Evolutionary conservation across 1,284 basidiomycete genomes (phyloP).

Genomic region (Moesziomyces antarcticus): DNA sequence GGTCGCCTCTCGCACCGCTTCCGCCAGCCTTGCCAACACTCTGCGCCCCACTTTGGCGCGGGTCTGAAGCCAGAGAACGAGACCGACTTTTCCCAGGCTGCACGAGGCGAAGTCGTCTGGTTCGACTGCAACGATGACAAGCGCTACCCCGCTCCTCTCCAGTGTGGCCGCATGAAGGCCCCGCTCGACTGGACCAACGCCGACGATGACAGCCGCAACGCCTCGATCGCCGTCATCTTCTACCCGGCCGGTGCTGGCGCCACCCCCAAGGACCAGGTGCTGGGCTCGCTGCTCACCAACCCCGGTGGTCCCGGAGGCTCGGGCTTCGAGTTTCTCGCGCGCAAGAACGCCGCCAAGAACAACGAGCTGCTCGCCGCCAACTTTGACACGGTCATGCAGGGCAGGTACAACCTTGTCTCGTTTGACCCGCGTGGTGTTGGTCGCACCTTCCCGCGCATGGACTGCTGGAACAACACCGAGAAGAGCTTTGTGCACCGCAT

Average conservation of each 20-base stretch:
- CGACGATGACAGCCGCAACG: conserved; percentile 40
- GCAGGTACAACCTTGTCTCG: conserved; percentile 50
- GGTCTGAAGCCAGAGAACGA: conserved; percentile 24
- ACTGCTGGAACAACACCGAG: conserved; percentile 46
- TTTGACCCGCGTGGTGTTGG: conserved; percentile 53
- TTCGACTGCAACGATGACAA: conserved; percentile 41
- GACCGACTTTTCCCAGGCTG: conserved; percentile 43
- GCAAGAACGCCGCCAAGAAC: conserved; percentile 26
- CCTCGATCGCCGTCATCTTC: conserved; percentile 49
- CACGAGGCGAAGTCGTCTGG: conserved; percentile 42
- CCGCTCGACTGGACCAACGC: conserved; percentile 53
- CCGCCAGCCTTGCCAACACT: conserved; percentile 12
- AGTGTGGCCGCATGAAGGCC: conserved; percentile 52
- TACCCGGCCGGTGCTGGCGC: conserved; percentile 51
- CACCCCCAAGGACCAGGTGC: conserved; percentile 36
- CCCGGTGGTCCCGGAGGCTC: conserved; percentile 55
- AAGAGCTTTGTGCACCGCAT: conserved; percentile 37
- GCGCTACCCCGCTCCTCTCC: conserved; percentile 35
- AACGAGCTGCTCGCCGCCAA: conserved; percentile 28
- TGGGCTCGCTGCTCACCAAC: conserved; percentile 51
- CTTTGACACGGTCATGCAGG: conserved; percentile 41
- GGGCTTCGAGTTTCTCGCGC: conserved; percentile 40
- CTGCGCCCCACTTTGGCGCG: conserved; percentile 10
- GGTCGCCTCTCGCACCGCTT: conserved; percentile 17
- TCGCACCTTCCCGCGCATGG: conserved; percentile 42